These are phyloP conservation scores for Melastoma malabathricum DNA, from an alignment of 345 rosid species.

Conservation along the genomic window DNA sequence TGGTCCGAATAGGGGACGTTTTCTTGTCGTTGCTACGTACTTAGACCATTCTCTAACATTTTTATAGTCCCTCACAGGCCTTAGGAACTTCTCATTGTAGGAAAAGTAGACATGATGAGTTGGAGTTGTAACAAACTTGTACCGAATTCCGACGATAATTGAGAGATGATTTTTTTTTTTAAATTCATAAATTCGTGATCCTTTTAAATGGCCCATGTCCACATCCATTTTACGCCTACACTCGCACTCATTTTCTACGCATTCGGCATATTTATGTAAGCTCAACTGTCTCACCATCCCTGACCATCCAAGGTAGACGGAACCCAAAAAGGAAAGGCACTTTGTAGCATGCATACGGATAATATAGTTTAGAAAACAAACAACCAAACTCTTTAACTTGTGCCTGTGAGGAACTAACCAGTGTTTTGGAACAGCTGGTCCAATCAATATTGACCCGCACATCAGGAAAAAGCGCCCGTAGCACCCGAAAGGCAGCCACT, in stretches of 20 bases:
- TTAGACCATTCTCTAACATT: too few relatives aligned
- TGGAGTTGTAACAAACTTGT: too few relatives aligned
- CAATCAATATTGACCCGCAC: conserved; percentile 46
- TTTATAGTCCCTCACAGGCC: too few relatives aligned
- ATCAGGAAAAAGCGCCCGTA: conserved; percentile 68
- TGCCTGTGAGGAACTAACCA: conserved; percentile 19
- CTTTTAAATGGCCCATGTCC: too few relatives aligned
- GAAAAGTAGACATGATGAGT: too few relatives aligned
- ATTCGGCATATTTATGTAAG: conserved; percentile 31
- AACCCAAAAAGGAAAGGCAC: conserved; percentile 4
- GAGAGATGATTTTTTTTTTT: too few relatives aligned
- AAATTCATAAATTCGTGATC: too few relatives aligned
- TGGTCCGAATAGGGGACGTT: too few relatives aligned
- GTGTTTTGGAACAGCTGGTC: conserved; percentile 68
- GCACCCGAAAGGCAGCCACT: conserved; percentile 69
- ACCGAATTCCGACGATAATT: too few relatives aligned
- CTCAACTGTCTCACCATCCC: conserved; percentile 55
- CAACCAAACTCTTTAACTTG: conserved; percentile 9
- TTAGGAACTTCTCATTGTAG: too few relatives aligned
- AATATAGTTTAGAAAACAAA: not conserved
- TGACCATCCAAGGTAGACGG: conserved; percentile 9
- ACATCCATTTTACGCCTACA: conserved; percentile 31
- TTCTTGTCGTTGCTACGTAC: too few relatives aligned
- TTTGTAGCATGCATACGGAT: not conserved
- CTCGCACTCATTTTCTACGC: conserved; percentile 41